Base-by-base conservation (phyloP, 1,139 yeast species). In the Hemisphaericaspora xylanilytica region DNA sequence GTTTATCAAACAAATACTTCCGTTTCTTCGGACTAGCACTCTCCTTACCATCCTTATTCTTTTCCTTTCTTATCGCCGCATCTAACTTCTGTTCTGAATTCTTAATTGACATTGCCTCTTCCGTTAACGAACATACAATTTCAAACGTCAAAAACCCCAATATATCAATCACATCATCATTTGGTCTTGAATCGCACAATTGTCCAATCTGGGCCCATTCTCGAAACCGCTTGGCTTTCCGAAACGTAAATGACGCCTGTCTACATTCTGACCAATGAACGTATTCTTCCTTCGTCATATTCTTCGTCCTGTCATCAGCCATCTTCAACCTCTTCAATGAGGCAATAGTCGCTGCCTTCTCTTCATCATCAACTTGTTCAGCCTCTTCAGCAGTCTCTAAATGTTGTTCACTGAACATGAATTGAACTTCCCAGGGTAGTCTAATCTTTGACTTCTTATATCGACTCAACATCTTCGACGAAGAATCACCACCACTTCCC, bases 231-330 rank as follows among this genome's bases (percentile, higher is more conserved):
- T 90, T 88, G 13, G 86, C 87, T 59, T 94, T 92, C 52, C 97
- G 74, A 55, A 89, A 92, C 0, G 98, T 94, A 58, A 92, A 94
- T 41, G 95, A 83, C 1, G 98, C 98, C 59, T 92, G 98, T 48
- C 99, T 78, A 64, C 98, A 92, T 58, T 92, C 99, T 11, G 96
- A 85, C 97, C 97, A 92, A 59, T 94, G 98, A 13, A 90, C 98
- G 53, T 92, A 92, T 58, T 92, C 98, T 55, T 92, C 97, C 52
- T 83, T 81, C 0, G 98, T 92, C 99, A 92, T 94, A 49, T 85
- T 78, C 49, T 73, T 78, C 0, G 99, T 92, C 48, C 98, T 72
- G 43, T 92, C 97, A 60, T 92, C 99, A 3, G 97, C 97, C 67
- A 80, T 82, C 55, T 89, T 89, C 49, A 92, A 72, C 43, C 97